A percentile compares a stretch with the other conserved stretches of the same genome.
phyloP scores from a whole-genome alignment of 768 basidiomycete species.

The Suillus ampliporus region DNA sequence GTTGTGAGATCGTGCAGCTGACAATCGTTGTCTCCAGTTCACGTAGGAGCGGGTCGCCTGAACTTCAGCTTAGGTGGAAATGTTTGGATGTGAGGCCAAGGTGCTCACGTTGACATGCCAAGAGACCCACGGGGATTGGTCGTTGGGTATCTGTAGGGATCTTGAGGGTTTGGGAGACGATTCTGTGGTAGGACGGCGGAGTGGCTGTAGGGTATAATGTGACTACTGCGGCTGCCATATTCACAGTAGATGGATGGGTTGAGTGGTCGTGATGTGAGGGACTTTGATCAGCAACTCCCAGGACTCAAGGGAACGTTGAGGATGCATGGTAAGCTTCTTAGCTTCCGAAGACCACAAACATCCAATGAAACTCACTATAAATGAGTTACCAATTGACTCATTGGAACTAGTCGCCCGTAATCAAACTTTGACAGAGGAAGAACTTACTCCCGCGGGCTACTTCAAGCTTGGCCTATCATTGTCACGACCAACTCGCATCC shows the following conservation, averaged over 20 bases:
- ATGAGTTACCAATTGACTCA: not conserved
- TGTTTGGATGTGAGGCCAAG: conserved; percentile 12
- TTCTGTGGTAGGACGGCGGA: conserved; percentile 66
- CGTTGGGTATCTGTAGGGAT: conserved; percentile 55
- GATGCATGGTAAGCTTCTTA: not conserved
- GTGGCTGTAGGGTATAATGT: conserved; percentile 50
- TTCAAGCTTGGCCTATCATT: too few species aligned
- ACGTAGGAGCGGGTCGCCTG: conserved; percentile 74
- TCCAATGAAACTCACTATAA: not conserved
- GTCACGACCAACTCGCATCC: too few species aligned
- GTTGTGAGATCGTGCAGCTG: conserved; percentile 52
- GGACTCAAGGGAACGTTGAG: not conserved
- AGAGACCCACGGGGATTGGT: conserved; percentile 73
- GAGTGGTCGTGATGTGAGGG: not conserved
- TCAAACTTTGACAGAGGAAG: not conserved
- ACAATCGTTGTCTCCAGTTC: conserved; percentile 63
- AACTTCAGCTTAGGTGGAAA: conserved; percentile 16
- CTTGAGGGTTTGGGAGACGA: conserved; percentile 60
- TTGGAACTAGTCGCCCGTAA: not conserved
- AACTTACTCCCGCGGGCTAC: not conserved
- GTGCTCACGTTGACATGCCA: conserved; percentile 76
- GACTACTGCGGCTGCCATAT: conserved; percentile 45
- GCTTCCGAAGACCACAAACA: not conserved
- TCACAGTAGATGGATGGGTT: not conserved
- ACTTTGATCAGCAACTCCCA: conserved; percentile 4